A percentile compares a stretch with the other conserved stretches of the same genome.
Conservation (phyloP, 352 stramenopile genomes). For the Phytophthora multivora region DNA sequence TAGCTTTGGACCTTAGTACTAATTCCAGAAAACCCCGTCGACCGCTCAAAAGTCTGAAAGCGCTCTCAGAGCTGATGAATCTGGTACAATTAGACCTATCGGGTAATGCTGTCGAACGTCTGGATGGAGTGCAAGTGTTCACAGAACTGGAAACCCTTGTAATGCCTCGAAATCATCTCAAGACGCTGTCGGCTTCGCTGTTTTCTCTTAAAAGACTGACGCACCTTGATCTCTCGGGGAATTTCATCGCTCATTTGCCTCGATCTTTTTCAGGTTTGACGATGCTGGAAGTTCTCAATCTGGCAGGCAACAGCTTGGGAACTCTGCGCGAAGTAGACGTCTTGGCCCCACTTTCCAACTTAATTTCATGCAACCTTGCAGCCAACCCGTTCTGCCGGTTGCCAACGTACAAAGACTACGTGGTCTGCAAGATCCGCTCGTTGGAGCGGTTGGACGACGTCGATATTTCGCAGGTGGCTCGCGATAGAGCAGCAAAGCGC, state of each 20-base stretch:
- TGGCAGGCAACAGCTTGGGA: slow-evolving; percentile 77
- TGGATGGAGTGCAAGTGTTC: slow-evolving; percentile 67
- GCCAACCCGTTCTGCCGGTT: slow-evolving; percentile 80
- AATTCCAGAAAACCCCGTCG: slow-evolving; percentile 54
- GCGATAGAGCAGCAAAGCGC: slow-evolving; percentile 66
- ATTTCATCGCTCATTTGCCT: slow-evolving; percentile 83
- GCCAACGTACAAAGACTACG: slow-evolving; percentile 77
- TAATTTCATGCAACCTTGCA: slow-evolving; percentile 60
- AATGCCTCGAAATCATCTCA: slow-evolving; percentile 76
- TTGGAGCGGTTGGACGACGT: slow-evolving; percentile 69
- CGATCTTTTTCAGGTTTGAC: slow-evolving; percentile 49
- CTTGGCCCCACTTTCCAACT: slow-evolving; percentile 60
- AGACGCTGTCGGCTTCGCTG: slow-evolving; percentile 52
- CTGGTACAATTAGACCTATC: slow-evolving; percentile 64
- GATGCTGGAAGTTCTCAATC: slow-evolving; percentile 62
- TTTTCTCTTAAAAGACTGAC: slow-evolving; percentile 50
- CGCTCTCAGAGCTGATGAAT: slow-evolving; percentile 50
- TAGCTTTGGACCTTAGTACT: slow-evolving; percentile 53
- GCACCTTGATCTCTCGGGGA: slow-evolving; percentile 73
- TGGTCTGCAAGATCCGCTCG: slow-evolving; percentile 63
- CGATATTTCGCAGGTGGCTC: slow-evolving; percentile 42
- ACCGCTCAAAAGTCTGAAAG: slow-evolving; percentile 62
- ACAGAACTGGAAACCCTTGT: slow-evolving; percentile 47
- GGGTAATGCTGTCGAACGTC: slow-evolving; percentile 60
- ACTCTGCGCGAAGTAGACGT: slow-evolving; percentile 74